These are phyloP conservation scores for Drechslera avenae DNA, from an alignment of 2,329 filamentous ascomycete species.

Conservation along the genomic window DNA sequence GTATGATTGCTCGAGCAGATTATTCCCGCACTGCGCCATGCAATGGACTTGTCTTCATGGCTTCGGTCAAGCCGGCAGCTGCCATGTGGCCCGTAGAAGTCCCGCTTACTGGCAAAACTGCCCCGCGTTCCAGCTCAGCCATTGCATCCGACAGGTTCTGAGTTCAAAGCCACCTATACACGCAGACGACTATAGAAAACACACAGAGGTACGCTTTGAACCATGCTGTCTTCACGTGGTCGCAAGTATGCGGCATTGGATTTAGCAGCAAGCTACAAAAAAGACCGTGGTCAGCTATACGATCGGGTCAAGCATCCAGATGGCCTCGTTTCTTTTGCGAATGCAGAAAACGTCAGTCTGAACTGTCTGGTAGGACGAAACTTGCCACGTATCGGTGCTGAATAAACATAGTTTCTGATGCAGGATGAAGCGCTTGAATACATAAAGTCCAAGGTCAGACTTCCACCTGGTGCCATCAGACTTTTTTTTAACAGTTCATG, in stretches of 20 bases:
- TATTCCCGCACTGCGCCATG: not conserved
- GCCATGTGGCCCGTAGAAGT: not conserved
- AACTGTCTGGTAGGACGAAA: not conserved
- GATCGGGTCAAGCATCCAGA: conserved; percentile 1
- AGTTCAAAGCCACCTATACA: not conserved
- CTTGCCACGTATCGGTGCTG: not conserved
- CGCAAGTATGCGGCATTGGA: conserved; percentile 9
- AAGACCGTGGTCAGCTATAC: conserved; percentile 6
- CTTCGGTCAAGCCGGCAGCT: not conserved
- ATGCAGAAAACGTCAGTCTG: conserved; percentile 8
- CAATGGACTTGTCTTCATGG: not conserved
- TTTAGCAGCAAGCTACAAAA: conserved; percentile 10
- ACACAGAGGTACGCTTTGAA: not conserved
- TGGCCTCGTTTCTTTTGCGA: conserved; percentile 6
- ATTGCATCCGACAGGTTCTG: not conserved
- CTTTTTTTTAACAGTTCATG: not conserved
- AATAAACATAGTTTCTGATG: conserved; percentile 6
- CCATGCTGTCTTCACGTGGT: conserved; percentile 8
- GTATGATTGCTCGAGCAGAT: not conserved
- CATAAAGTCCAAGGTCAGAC: conserved; percentile 9
- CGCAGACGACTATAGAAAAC: not conserved
- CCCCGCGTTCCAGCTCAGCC: conserved; percentile 5
- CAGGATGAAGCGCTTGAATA: not conserved
- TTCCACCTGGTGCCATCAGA: not conserved
- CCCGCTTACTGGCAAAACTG: not conserved